phyloP scores from a whole-genome alignment of 345 rosid species.

The Eucalyptus cloeziana region DNA sequence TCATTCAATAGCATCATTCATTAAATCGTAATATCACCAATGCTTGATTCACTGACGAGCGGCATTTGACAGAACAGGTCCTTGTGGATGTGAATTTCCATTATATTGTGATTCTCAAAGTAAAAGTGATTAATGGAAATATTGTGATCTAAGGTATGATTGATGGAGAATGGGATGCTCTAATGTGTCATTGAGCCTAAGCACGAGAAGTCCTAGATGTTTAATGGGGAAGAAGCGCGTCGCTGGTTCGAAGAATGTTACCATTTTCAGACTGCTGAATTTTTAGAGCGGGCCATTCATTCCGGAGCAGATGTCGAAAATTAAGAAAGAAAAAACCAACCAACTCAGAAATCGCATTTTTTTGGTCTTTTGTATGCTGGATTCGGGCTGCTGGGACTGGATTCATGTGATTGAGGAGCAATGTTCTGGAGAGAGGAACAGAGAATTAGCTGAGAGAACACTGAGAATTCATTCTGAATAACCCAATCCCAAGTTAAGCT shows the following conservation, averaged over 20 bases:
- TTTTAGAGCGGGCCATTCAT: neutral
- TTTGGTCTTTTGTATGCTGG: neutral
- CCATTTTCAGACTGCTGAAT: neutral
- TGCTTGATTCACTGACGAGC: neutral
- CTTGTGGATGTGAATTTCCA: conserved; percentile 64
- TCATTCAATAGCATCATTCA: neutral
- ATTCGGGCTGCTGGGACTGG: neutral
- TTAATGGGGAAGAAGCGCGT: neutral
- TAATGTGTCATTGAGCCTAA: neutral
- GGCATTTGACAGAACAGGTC: conserved; percentile 22
- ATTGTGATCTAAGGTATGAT: neutral
- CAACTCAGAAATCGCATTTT: neutral
- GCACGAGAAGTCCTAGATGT: neutral
- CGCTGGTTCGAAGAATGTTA: neutral
- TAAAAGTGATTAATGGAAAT: neutral
- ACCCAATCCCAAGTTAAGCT: neutral
- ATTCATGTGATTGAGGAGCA: neutral
- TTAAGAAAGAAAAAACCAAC: neutral
- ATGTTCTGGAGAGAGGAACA: neutral
- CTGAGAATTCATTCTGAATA: neutral
- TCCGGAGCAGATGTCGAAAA: neutral
- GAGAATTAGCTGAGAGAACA: neutral
- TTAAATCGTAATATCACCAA: neutral
- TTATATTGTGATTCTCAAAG: conserved; percentile 65
- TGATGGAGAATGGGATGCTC: neutral